A percentile compares a stretch with the other conserved stretches of the same genome.
These are phyloP conservation scores for Kalmusia sp. DNA, from an alignment of 2,329 filamentous ascomycete genomes.

Conservation along the genomic window DNA sequence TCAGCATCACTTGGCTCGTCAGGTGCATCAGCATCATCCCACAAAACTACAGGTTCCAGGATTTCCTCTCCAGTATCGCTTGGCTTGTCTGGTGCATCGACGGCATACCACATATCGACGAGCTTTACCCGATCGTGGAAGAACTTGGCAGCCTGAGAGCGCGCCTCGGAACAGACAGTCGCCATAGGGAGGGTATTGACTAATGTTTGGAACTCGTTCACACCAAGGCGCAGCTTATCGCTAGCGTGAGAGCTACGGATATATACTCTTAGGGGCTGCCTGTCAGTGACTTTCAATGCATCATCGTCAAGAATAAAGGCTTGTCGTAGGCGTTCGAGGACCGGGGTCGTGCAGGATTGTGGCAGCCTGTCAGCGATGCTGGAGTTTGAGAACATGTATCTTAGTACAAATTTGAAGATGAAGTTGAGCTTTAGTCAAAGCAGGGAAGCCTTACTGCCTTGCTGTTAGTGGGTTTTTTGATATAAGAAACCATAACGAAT, in stretches of 20 bases:
- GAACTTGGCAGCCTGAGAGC: slow-evolving; percentile 10
- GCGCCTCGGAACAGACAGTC: slow-evolving; percentile 12
- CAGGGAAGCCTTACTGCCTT: slow-evolving; percentile 2
- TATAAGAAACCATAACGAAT: background rate
- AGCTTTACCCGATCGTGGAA: slow-evolving; percentile 2
- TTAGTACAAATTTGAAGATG: background rate
- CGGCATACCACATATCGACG: slow-evolving; percentile 1
- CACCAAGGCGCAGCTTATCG: slow-evolving; percentile 9
- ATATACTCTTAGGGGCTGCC: slow-evolving; percentile 11
- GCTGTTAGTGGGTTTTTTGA: background rate
- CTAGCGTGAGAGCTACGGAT: slow-evolving; percentile 3
- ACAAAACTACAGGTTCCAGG: too few species aligned
- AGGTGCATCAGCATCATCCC: too few species aligned
- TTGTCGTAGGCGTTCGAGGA: slow-evolving; percentile 15
- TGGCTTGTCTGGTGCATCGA: slow-evolving; percentile 8
- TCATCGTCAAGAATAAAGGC: slow-evolving; percentile 15
- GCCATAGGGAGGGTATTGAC: slow-evolving; percentile 16
- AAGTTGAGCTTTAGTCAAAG: background rate
- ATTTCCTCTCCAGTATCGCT: slow-evolving; percentile 7
- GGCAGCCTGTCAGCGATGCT: slow-evolving; percentile 12
- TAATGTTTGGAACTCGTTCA: slow-evolving; percentile 14
- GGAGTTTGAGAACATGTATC: background rate
- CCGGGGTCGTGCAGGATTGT: background rate
- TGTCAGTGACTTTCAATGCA: slow-evolving; percentile 7
- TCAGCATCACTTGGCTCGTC: too few species aligned